Evolutionary conservation across 345 rosid genomes (phyloP), one percentile per base, ranked within the genome.

Genomic region (Rhodamnia rubescens): DNA sequence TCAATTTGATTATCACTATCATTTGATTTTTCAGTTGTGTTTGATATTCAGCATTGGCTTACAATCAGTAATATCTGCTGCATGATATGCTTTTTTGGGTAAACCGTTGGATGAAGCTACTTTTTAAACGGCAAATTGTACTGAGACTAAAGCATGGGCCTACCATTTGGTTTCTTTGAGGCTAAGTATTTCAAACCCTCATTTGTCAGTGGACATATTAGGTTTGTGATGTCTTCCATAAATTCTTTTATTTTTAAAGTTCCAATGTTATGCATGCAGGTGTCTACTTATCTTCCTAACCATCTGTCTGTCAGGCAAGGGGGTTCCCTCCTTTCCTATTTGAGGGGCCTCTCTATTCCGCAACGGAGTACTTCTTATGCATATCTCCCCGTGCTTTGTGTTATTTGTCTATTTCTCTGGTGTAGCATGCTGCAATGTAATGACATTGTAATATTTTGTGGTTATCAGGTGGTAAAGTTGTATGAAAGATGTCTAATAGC

Each of bases 71-170:
- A 93, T 92, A 92, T 92, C 93, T 94, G 97, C 98, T 95, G 97
- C 97, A 88, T 92, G 98, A 88, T 95, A 89, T 95, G 93, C 97
- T 92, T 93, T 94, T 91, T 93, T 96, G 99, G 99, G 97, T 95
- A 93, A 93, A 92, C 91, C 94, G 95, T 95, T 96, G 97, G 99
- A 92, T 96, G 96, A 96, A 92, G 98, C 99, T 90, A 94, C 95
- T 91, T 96, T 91, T 97, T 89, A 88, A 93, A 89, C 92, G 94
- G 96, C 98, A 94, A 93, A 92, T 93, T 95, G 95, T 93, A 93
- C 95, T 96, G 99, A 94, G 95, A 94, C 96, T 92, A 95, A 92
- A 93, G 96, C 96, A 89, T 91, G 95, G 94, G 88, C 93, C 92
- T 94, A 94, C 95, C 87, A 90, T 94, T 93, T 94, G 99, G 96